Conservation (phyloP, 371 early-diverging fungal species). For the Syncephalastrum racemosum region DNA sequence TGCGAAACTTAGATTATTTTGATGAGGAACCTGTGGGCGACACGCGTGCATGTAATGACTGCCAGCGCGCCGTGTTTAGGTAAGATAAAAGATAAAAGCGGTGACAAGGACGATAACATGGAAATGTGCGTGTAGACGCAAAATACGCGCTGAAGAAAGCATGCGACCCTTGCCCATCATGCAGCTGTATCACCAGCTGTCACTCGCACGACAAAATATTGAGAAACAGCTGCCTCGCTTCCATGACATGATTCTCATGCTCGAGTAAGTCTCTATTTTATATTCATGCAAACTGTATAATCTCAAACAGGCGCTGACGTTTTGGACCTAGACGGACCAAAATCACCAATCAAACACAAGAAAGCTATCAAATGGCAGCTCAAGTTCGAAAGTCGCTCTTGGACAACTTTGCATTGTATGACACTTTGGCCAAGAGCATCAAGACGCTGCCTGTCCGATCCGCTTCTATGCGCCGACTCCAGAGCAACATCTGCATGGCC, state of each 20-base stretch:
- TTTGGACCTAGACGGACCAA: slow-evolving; percentile 41
- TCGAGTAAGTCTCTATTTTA: slow-evolving; percentile 48
- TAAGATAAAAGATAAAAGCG: slow-evolving; percentile 22
- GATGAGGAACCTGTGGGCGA: slow-evolving; percentile 60
- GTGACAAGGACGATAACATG: slow-evolving; percentile 9
- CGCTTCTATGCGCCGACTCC: slow-evolving; percentile 59
- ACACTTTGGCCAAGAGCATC: slow-evolving; percentile 63
- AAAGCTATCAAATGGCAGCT: slow-evolving; percentile 57
- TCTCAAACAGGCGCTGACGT: neutral
- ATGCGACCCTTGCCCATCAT: slow-evolving; percentile 43
- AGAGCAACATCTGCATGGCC: slow-evolving; percentile 67
- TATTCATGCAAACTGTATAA: neutral
- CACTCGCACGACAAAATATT: slow-evolving; percentile 43
- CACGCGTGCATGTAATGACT: slow-evolving; percentile 63
- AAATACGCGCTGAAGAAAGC: slow-evolving; percentile 46
- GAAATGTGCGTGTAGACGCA: slow-evolving; percentile 27
- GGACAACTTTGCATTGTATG: slow-evolving; percentile 65
- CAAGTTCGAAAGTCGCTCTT: slow-evolving; percentile 61
- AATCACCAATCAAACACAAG: slow-evolving; percentile 46
- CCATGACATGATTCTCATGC: slow-evolving; percentile 53
- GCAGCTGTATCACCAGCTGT: slow-evolving; percentile 47
- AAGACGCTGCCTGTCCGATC: slow-evolving; percentile 48
- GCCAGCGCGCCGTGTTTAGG: slow-evolving; percentile 55
- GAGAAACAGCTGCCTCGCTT: slow-evolving; percentile 59
- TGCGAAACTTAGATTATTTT: slow-evolving; percentile 25